A percentile compares a stretch with the other conserved stretches of the same genome.
Evolutionary conservation across 78 protist genomes (phyloP).

Genomic region (Mantamonas sphyraenae): DNA sequence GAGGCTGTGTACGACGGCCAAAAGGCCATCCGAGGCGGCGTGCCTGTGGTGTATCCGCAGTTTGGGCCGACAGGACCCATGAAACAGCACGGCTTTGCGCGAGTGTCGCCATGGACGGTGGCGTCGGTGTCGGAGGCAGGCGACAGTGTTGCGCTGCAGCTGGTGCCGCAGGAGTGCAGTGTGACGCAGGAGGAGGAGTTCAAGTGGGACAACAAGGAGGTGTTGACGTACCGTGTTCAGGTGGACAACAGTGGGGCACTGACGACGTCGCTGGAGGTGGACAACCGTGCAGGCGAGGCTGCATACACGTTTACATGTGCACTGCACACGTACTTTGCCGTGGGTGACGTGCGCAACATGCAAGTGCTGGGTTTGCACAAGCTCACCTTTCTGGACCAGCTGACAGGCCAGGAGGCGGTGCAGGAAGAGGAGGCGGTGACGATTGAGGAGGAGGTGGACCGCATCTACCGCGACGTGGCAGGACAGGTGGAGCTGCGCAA

Average conservation of each 20-base stretch:
- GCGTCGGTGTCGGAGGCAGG: not conserved
- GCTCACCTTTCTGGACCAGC: slow-evolving; percentile 2
- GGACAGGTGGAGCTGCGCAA: not conserved
- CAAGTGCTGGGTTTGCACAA: slow-evolving; percentile 9
- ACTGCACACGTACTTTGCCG: slow-evolving; percentile 37
- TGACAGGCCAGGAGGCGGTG: not conserved
- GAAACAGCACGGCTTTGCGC: slow-evolving; percentile 20
- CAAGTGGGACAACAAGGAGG: not conserved
- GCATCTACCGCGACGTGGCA: slow-evolving; percentile 1
- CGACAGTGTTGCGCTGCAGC: not conserved
- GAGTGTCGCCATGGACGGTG: not conserved
- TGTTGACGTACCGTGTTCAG: not conserved
- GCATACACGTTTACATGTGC: slow-evolving; percentile 19
- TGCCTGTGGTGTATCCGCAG: slow-evolving; percentile 38
- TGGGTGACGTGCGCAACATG: not conserved
- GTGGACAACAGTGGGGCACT: not conserved
- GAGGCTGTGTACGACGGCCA: slow-evolving; percentile 6
- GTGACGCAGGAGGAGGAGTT: not conserved
- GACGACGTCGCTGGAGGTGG: not conserved
- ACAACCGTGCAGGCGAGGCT: slow-evolving; percentile 8
- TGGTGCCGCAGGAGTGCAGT: not conserved
- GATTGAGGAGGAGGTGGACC: slow-evolving; percentile 8
- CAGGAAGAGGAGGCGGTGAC: not conserved
- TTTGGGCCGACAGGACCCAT: slow-evolving; percentile 11
- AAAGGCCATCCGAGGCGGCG: slow-evolving; percentile 38